These are phyloP conservation scores for Microcyclospora pomicola DNA, from an alignment of 2,329 filamentous ascomycete genomes.

Conservation along the genomic window DNA sequence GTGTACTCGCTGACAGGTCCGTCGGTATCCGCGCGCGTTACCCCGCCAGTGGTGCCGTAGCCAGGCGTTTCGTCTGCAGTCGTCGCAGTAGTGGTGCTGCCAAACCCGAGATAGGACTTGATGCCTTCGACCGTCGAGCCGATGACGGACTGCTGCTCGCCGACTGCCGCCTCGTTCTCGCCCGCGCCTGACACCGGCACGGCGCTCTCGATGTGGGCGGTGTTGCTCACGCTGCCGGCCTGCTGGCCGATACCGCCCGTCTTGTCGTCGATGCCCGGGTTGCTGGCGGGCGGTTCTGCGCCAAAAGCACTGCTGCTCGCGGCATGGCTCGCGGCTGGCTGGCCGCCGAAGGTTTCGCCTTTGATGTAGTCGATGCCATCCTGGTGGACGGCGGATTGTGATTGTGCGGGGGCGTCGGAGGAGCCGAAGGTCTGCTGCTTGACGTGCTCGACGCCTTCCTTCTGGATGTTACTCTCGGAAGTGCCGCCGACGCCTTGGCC, in stretches of 20 bases:
- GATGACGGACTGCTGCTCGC: conserved; percentile 6
- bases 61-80: background rate
- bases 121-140: conserved; percentile 7
- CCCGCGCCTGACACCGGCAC: background rate
- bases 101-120: conserved; percentile 11
- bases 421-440: background rate
- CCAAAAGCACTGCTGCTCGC: background rate
- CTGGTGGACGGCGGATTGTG: conserved; percentile 5
- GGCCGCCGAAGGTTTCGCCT: conserved; percentile 3
- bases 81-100: background rate
- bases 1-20: background rate
- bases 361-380: conserved; percentile 14
- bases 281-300: conserved; percentile 8
- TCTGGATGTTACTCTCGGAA: background rate
- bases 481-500: conserved; percentile 6
- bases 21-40: background rate
- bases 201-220: conserved; percentile 10
- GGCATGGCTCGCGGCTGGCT: background rate
- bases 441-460: conserved; percentile 6
- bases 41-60: background rate
- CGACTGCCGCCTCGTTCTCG: background rate
- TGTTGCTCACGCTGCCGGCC: conserved; percentile 11
- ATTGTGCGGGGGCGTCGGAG: background rate
- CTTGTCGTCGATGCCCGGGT: conserved; percentile 9
- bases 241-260: conserved; percentile 8